A percentile compares a stretch with the other conserved stretches of the same genome.
Evolutionary conservation across 2,329 filamentous ascomycete species (phyloP).

Genomic region (Colletotrichum sp.): DNA sequence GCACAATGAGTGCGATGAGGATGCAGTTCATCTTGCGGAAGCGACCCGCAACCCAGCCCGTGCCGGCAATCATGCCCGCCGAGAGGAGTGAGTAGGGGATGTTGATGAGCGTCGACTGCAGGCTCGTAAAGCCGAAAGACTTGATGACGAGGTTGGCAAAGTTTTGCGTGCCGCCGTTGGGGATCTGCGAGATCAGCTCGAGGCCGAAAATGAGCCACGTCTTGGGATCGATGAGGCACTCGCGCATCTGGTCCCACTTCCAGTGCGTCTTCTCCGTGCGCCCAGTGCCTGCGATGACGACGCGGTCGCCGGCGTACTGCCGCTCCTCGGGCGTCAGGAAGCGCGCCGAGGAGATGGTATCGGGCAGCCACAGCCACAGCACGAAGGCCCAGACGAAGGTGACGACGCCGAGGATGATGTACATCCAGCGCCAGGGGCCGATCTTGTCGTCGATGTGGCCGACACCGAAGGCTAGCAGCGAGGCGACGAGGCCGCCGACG

Average conservation of each 20-base stretch:
- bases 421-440: conserved; percentile 63
- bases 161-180: conserved; percentile 66
- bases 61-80: conserved; percentile 50
- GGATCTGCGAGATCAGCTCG: conserved; percentile 60
- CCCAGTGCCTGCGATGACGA: conserved; percentile 56
- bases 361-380: conserved; percentile 54
- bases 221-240: conserved; percentile 63
- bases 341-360: conserved; percentile 57
- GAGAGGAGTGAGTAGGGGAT: conserved; percentile 63
- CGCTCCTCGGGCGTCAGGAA: conserved; percentile 63
- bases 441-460: conserved; percentile 55
- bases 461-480: conserved; percentile 59
- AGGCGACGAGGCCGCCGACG: conserved; percentile 52
- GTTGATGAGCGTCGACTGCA: conserved; percentile 62
- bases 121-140: conserved; percentile 59
- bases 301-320: conserved; percentile 49
- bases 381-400: conserved; percentile 58
- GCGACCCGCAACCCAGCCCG: conserved; percentile 55
- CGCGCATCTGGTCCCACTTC: conserved; percentile 55
- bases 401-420: conserved; percentile 55
- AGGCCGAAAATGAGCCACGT: conserved; percentile 64
- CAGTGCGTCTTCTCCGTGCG: conserved; percentile 52
- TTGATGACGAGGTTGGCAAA: conserved; percentile 63
- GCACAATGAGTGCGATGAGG: conserved; percentile 53
- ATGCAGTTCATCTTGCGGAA: conserved; percentile 57